These are phyloP conservation scores for Erodium texanum DNA, from an alignment of 441 rosid genomes.

Conservation along the genomic window DNA sequence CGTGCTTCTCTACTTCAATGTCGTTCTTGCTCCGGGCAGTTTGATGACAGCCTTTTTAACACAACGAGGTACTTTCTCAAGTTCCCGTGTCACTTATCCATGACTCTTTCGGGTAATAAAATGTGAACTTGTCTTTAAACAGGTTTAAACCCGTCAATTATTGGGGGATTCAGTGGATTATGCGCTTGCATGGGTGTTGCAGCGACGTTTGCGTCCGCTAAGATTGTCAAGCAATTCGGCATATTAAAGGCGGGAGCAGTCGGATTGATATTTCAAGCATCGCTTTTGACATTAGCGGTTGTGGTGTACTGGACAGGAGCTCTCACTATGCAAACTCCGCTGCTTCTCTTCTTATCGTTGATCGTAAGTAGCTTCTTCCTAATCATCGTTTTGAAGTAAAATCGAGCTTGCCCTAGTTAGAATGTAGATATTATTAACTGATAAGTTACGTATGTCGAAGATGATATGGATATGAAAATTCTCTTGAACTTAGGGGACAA, in stretches of 20 bases:
- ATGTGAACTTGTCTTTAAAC: slow-evolving; percentile 17
- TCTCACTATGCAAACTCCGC: slow-evolving; percentile 55
- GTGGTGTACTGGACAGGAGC: slow-evolving; percentile 65
- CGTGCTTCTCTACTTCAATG: slow-evolving; percentile 78
- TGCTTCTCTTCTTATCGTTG: slow-evolving; percentile 61
- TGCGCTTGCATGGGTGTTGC: slow-evolving; percentile 88
- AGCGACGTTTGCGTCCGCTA: slow-evolving; percentile 76
- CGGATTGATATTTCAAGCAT: slow-evolving; percentile 76
- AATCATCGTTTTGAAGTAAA: not conserved
- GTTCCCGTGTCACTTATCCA: too few relatives aligned
- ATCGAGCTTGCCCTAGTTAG: too few relatives aligned
- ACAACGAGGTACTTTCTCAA: slow-evolving; percentile 50
- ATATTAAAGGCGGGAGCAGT: slow-evolving; percentile 92
- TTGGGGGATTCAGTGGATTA: slow-evolving; percentile 83
- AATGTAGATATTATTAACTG: too few relatives aligned
- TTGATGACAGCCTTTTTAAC: slow-evolving; percentile 94
- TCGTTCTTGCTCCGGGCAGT: slow-evolving; percentile 80
- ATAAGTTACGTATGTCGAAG: too few relatives aligned
- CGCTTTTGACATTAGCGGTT: slow-evolving; percentile 64
- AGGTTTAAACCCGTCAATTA: slow-evolving; percentile 76
- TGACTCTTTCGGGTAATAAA: not conserved
- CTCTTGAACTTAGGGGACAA: too few relatives aligned
- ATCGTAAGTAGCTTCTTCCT: slow-evolving; percentile 41
- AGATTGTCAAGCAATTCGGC: slow-evolving; percentile 60
- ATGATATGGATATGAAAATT: too few relatives aligned